Evolutionary conservation across 106 monocot genomes (phyloP), one percentile per base, ranked within the genome.

Genomic region (Acorus calamus): DNA sequence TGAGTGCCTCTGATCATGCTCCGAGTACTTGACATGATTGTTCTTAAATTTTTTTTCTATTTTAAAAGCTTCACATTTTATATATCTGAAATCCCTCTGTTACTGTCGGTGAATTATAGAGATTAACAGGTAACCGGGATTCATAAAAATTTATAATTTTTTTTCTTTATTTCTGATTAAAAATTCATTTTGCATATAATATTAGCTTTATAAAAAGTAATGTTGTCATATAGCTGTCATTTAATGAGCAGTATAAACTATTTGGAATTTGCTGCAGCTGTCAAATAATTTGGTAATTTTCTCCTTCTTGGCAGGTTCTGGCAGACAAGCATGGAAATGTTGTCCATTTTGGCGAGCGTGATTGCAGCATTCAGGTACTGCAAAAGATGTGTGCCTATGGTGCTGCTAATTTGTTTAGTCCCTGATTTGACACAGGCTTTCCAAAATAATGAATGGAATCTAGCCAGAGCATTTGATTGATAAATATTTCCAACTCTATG

Each of bases 331-430:
- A 86, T 72, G 93, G 88, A 50, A 93, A 85, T 83, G 88, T 86
- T 64, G 88, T 93, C 62, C 93, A 88, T 68, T 93, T 88, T 70
- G 93, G 93, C 7, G 93, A 93, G 76, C 93, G 93, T 78, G 93
- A 93, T 80, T 93, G 93, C 76, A 93, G 93, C 53, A 93, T 93
- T 72, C 93, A 93, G 88, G 93, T 93, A 82, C 44, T 49, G 12
- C 5, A 28, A n/a, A n/a, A 7, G 14, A 48, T 60, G 42, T 41
- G 8, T 10, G 3, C 42, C 42, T 42, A 44, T 8, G 45, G 6
- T 45, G 3, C 45, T 56, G 56, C 11, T 28, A 28, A 28, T 28
- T 28, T 28, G 28, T 28, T 28, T 28, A 28, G 28, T 28, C 28
- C 28, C 28, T 28, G 28, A 28, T 28, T 28, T 28, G 28, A 28